Evolutionary conservation across 2,329 filamentous ascomycete species (phyloP), one percentile per base, ranked within the genome.

Genomic region (Hypomyces rosellus): DNA sequence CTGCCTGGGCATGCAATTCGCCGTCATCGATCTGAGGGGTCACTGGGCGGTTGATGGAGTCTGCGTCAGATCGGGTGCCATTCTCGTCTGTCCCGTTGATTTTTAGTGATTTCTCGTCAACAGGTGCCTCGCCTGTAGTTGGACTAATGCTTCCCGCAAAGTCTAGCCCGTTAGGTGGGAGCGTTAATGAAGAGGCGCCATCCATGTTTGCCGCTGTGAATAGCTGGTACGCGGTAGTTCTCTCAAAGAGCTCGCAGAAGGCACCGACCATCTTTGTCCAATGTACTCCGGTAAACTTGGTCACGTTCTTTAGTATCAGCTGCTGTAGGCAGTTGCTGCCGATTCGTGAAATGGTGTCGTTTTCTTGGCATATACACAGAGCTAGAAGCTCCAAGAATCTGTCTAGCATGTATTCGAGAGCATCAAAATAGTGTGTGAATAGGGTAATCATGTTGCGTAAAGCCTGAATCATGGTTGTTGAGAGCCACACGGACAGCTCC

Each of bases 381-480:
- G 89, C 91, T 11, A 99, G 74, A 16, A 99, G 80, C 67, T 97
- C 92, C 36, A 99, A 72, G 67, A 99, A 97, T n/a, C 93, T 81
- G 67, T 96, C 90, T 15, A 99, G 80, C 93, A 99, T 99, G 65
- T 96, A 95, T 70, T 97, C 90, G 9, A 99, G 74, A 0, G 90
- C 85, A 52, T 95, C 89, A 57, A 99, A 99, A 69, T 97, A 99
- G 69, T 99, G 95, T 0, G 95, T 99, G 68, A 99, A 99, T 20
- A 99, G 80, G 1, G 89, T 92, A 61, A 99, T 97, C 88, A 99
- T 96, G 70, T 97, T 96, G 52, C 93, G 85, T 49, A 99, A 74
- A 2, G 93, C 93, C 67, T 99, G 93, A 38, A 99, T 99, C 89
- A 99, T 96, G 8, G 93, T 99, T 0, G 93, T 99, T 1, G 93